These are phyloP conservation scores for Knufia fluminis DNA, from an alignment of 2,329 filamentous ascomycete genomes.

Conservation along the genomic window DNA sequence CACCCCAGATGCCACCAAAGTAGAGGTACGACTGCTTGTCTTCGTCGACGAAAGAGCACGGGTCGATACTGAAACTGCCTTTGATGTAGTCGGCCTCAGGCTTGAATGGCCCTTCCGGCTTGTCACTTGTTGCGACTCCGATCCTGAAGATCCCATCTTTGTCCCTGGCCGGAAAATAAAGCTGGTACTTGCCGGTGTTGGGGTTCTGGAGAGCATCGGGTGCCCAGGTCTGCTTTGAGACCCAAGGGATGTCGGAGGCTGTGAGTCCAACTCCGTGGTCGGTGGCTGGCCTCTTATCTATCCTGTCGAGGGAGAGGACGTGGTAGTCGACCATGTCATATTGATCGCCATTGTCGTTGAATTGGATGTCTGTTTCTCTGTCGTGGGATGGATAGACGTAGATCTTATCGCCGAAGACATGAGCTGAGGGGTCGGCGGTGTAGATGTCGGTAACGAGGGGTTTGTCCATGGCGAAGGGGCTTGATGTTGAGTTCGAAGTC, in stretches of 20 bases:
- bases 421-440: conserved; percentile 71
- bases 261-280: conserved; percentile 65
- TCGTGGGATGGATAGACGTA: conserved; percentile 79
- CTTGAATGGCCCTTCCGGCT: conserved; percentile 60
- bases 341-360: conserved; percentile 79
- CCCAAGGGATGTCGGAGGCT: conserved; percentile 62
- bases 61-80: conserved; percentile 68
- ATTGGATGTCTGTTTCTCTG: conserved; percentile 61
- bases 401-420: conserved; percentile 65
- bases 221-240: conserved; percentile 70
- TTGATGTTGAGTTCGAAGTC: background rate
- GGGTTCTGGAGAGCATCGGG: conserved; percentile 58
- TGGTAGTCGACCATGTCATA: conserved; percentile 82
- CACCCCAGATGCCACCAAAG: conserved; percentile 73
- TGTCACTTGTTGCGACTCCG: conserved; percentile 57
- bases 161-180: conserved; percentile 70
- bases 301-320: conserved; percentile 56
- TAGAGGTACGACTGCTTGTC: conserved; percentile 59
- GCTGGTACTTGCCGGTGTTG: conserved; percentile 54
- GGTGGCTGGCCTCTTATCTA: conserved; percentile 47
- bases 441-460: conserved; percentile 67
- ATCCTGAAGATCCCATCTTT: conserved; percentile 62
- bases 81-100: conserved; percentile 56
- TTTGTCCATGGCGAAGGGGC: conserved; percentile 29
- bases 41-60: conserved; percentile 64